phyloP scores from a whole-genome alignment of 1,284 basidiomycete genomes.

The Cryptococcus sp. region DNA sequence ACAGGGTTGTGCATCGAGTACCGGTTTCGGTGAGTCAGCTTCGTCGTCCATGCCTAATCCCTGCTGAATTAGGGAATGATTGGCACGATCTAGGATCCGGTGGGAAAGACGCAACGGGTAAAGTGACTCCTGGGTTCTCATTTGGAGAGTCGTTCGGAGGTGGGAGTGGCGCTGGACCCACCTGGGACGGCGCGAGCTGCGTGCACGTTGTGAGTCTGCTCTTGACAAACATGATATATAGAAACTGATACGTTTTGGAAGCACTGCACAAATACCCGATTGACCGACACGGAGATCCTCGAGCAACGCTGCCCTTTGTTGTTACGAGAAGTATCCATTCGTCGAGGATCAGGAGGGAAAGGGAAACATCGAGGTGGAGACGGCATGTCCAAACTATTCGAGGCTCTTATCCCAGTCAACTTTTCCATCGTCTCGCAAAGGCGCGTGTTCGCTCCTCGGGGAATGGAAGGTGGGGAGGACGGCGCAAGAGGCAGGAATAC shows the following conservation, averaged over 20 bases:
- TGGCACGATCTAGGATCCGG: slow-evolving; percentile 75
- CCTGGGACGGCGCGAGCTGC: slow-evolving; percentile 71
- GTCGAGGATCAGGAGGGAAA: slow-evolving; percentile 72
- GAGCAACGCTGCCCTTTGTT: slow-evolving; percentile 70
- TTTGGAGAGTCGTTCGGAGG: slow-evolving; percentile 64
- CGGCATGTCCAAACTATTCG: slow-evolving; percentile 80
- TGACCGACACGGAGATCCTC: slow-evolving; percentile 68
- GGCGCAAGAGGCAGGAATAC: slow-evolving; percentile 78
- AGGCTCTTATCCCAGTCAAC: slow-evolving; percentile 80
- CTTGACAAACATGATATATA: background rate
- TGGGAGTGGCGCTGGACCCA: slow-evolving; percentile 85
- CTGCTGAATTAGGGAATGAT: slow-evolving; percentile 60
- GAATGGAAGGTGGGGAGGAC: slow-evolving; percentile 76
- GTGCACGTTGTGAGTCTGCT: slow-evolving; percentile 17
- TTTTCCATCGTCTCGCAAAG: slow-evolving; percentile 74
- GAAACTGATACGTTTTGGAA: slow-evolving; percentile 1
- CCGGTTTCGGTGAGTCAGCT: slow-evolving; percentile 68
- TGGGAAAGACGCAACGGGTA: slow-evolving; percentile 79
- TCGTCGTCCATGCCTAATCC: background rate
- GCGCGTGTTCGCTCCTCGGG: slow-evolving; percentile 82
- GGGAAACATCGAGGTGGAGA: slow-evolving; percentile 82
- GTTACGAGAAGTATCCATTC: slow-evolving; percentile 74
- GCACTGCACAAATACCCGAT: slow-evolving; percentile 76
- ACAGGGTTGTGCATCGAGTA: slow-evolving; percentile 74
- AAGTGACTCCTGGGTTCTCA: slow-evolving; percentile 55